Percentiles rank a stretch among this genome's conserved stretches.
phyloP scores from a whole-genome alignment of 2,329 filamentous ascomycete genomes.

The Epichloe hybrida region DNA sequence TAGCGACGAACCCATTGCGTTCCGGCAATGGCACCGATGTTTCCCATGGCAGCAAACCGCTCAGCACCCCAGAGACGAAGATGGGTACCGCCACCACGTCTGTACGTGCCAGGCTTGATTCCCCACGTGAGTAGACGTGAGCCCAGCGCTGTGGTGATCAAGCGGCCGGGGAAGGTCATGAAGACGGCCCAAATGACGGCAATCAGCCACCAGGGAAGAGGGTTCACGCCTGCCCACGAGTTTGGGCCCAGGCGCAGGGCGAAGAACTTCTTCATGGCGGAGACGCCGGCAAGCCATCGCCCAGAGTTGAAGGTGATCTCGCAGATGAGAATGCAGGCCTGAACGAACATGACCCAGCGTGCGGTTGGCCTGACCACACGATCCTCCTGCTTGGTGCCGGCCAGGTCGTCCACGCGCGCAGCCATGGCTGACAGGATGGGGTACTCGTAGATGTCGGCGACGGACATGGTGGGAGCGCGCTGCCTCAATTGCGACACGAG shows the following conservation, averaged over 20 bases:
- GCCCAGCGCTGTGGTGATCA: conserved; percentile 7
- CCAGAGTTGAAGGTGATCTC: conserved; percentile 6
- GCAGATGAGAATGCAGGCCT: conserved; percentile 6
- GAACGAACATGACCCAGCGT: conserved; percentile 8
- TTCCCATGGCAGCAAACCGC: conserved; percentile 5
- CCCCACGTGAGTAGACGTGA: conserved; percentile 6
- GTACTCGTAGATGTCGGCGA: conserved; percentile 11
- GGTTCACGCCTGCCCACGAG: conserved; percentile 7
- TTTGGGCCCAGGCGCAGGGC: not conserved
- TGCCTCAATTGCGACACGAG: conserved; percentile 10
- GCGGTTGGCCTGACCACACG: conserved; percentile 9
- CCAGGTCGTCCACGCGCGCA: conserved; percentile 7
- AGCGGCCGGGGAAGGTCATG: conserved; percentile 7
- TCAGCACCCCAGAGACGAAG: conserved; percentile 10
- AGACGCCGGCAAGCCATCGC: conserved; percentile 6
- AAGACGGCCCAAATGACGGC: conserved; percentile 6
- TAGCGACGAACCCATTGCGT: conserved; percentile 10
- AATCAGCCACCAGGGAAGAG: conserved; percentile 8
- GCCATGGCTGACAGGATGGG: conserved; percentile 9
- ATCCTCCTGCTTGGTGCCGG: conserved; percentile 4
- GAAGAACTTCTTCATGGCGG: conserved; percentile 7
- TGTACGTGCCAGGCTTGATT: conserved; percentile 10
- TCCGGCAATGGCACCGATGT: conserved; percentile 6
- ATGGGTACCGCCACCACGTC: conserved; percentile 8
- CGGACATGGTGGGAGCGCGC: conserved; percentile 9